Conservation (phyloP, 495 filamentous ascomycete genomes). For the Sphaerosporella brunnea region DNA sequence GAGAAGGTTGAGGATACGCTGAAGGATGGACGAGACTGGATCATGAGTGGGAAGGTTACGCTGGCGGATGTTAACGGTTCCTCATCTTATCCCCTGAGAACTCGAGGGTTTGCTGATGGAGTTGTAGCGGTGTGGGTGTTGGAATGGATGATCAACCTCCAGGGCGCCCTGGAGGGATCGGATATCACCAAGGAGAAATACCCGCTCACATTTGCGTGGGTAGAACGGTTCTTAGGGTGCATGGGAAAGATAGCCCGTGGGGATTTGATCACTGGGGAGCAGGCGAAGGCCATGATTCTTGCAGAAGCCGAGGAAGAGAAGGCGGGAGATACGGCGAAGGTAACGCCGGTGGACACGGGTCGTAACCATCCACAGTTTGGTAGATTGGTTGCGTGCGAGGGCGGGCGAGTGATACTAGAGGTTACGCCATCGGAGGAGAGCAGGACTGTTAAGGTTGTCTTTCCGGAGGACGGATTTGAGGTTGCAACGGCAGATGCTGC, state of each 20-base stretch:
- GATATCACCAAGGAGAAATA: constrained; percentile 30
- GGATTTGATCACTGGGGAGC: constrained; percentile 33
- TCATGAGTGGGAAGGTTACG: constrained; percentile 32
- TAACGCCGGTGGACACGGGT: constrained; percentile 42
- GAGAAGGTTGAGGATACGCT: constrained; percentile 38
- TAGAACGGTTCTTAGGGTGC: constrained; percentile 35
- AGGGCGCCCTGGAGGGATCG: constrained; percentile 32
- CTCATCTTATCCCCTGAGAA: not conserved
- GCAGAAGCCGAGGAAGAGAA: not conserved
- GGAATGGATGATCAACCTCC: constrained; percentile 37
- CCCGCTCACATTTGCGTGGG: constrained; percentile 39
- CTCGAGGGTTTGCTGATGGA: not conserved
- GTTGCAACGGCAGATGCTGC: constrained; percentile 18
- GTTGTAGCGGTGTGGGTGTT: constrained; percentile 37
- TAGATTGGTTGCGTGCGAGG: constrained; percentile 31
- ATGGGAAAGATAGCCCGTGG: constrained; percentile 34
- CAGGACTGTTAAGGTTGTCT: constrained; percentile 32
- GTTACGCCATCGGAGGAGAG: constrained; percentile 26
- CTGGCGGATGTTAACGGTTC: constrained; percentile 42
- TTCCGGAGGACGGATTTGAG: constrained; percentile 38
- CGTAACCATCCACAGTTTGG: constrained; percentile 37
- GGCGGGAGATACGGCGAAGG: constrained; percentile 33
- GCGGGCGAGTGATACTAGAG: constrained; percentile 37
- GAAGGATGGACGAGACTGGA: constrained; percentile 40
- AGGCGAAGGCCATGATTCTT: constrained; percentile 31